Conservation (phyloP, 495 filamentous ascomycete species). For the Trichoderma parareesei region DNA sequence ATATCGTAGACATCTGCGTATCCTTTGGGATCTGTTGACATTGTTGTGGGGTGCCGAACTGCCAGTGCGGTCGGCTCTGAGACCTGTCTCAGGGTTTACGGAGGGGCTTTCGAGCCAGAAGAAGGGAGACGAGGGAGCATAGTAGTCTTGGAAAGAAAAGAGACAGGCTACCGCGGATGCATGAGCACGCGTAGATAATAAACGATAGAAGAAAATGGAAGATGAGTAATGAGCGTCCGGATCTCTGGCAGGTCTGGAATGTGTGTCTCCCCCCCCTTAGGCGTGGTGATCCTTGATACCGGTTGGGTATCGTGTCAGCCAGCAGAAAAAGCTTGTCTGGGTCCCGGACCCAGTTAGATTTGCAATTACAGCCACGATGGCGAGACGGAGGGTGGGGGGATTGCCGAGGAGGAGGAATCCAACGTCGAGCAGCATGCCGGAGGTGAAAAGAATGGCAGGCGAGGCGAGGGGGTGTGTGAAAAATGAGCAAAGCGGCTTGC, state of each 20-base stretch:
- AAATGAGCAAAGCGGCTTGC: background rate
- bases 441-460: background rate
- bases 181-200: background rate
- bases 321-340: conserved; percentile 9
- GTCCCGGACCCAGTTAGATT: conserved; percentile 6
- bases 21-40: background rate
- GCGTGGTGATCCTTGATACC: conserved; percentile 8
- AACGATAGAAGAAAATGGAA: background rate
- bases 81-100: conserved; percentile 9
- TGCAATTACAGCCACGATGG: conserved; percentile 10
- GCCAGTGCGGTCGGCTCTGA: conserved; percentile 6
- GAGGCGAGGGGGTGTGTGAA: background rate
- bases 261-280: background rate
- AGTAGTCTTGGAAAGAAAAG: background rate
- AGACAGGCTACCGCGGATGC: background rate
- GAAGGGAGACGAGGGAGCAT: conserved; percentile 3
- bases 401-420: background rate
- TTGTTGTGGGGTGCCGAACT: background rate
- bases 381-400: conserved; percentile 1
- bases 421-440: background rate
- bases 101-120: conserved; percentile 9
- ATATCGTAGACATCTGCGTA: conserved; percentile 1
- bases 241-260: background rate
- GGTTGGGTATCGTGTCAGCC: background rate
- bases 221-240: background rate